These are phyloP conservation scores for Knufia petricola DNA, from an alignment of 2,329 filamentous ascomycete genomes.

Conservation along the genomic window DNA sequence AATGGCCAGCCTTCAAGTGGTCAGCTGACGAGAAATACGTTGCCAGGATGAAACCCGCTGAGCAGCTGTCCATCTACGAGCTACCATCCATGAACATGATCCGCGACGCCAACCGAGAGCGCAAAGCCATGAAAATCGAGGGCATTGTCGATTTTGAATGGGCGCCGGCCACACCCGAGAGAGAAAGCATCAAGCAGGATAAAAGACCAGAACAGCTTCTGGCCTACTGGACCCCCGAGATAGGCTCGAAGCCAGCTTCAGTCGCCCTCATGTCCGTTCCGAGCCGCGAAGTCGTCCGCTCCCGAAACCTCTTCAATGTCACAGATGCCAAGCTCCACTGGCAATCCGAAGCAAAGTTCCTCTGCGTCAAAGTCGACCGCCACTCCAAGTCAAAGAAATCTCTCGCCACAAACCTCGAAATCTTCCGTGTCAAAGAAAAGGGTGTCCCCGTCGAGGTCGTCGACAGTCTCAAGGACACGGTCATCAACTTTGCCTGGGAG, in stretches of 20 bases:
- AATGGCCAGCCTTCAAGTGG: conserved; percentile 99
- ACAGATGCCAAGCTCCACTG: conserved; percentile 97
- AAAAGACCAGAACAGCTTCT: conserved; percentile 65
- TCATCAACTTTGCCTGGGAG: conserved; percentile 99
- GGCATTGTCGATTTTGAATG: conserved; percentile 97
- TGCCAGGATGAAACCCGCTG: conserved; percentile 75
- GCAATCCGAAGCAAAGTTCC: conserved; percentile 88
- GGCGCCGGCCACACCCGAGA: conserved; percentile 72
- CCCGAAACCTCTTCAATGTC: conserved; percentile 95
- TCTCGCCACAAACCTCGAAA: conserved; percentile 90
- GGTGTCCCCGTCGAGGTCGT: conserved; percentile 97
- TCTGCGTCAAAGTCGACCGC: conserved; percentile 96
- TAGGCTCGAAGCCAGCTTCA: conserved; percentile 95
- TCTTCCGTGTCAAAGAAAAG: conserved; percentile 96
- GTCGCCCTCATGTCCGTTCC: conserved; percentile 94
- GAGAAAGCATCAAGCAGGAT: conserved; percentile 79
- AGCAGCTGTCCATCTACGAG: conserved; percentile 87
- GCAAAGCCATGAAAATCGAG: conserved; percentile 89
- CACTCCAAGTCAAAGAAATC: conserved; percentile 99
- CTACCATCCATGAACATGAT: conserved; percentile 79
- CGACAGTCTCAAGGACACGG: conserved; percentile 93
- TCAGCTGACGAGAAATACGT: conserved; percentile 96
- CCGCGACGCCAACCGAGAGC: conserved; percentile 42
- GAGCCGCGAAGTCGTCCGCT: conserved; percentile 86
- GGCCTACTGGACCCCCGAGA: conserved; percentile 98